Base-by-base conservation (phyloP, 129 eudicot genomes). In the Ambrosia artemisiifolia region DNA sequence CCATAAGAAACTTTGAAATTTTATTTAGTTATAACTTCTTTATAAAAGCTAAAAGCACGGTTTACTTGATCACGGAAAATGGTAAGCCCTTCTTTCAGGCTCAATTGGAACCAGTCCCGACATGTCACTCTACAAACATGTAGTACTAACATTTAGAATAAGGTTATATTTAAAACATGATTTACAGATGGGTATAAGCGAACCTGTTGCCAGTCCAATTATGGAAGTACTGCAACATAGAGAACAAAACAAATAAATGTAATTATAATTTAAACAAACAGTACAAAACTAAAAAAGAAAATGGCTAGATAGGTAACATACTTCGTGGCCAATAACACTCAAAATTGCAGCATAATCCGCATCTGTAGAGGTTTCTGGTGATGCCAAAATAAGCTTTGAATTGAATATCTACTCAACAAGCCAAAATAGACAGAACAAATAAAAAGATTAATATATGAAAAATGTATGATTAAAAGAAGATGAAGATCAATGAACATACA, bases 141-240 rank as follows among this genome's bases (percentile, higher is more conserved):
- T 13, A 5, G 57, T 14, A 40, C 40, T 5, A 67, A 43, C 67
- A 6, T 2, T 65, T 75, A 77, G 13, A 36, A 8, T 18, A 5
- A 20, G 18, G 56, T n/a, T 42, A 24, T 11, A 20, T 40, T 9
- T 9, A 9, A 16, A 11, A 19, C 51, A 67, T 55, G 13, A 20
- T 18, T 55, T 20, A 20, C 34, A 54, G 16, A 51, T 11, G 60
- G 48, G 76, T 56, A 66, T 17, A 73, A 34, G 16, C 78, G 19
- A 68, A 93, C 98, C 98, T 87, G 91, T 93, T 93, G 75, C 98
- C 96, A 0, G 98, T 93, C 98, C 98, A 94, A 77, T 94, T 94
- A 87, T 94, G 98, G 59, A 90, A 90, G 57, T 94, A 94, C 98
- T 93, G 86, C 84, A 87, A 65, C 10, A 62, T 7, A 74, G 40